Percentiles rank a stretch among this genome's conserved stretches.
phyloP scores from a whole-genome alignment of 2,329 filamentous ascomycete genomes.

The Clonostachys chloroleuca region DNA sequence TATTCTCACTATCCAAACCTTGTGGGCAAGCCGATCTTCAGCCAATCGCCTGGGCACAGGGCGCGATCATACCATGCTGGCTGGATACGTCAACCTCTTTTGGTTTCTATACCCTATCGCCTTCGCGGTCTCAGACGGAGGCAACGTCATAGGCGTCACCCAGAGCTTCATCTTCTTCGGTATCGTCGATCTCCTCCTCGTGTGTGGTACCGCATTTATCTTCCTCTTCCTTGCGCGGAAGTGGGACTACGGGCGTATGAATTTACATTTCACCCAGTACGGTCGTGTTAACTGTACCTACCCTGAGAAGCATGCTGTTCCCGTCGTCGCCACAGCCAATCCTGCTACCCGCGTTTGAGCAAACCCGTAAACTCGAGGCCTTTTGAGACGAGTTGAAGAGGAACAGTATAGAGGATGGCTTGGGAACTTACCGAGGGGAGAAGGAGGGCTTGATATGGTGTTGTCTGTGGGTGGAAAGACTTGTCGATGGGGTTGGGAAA shows the following conservation, averaged over 20 bases:
- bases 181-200: slow-evolving; percentile 41
- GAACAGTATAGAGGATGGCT: too few relatives aligned
- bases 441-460: too few relatives aligned
- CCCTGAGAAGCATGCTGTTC: slow-evolving; percentile 33
- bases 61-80: slow-evolving; percentile 37
- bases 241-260: slow-evolving; percentile 48
- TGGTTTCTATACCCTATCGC: slow-evolving; percentile 57
- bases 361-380: too few relatives aligned
- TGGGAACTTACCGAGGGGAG: too few relatives aligned
- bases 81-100: slow-evolving; percentile 43
- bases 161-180: slow-evolving; percentile 46
- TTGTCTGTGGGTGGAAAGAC: too few relatives aligned
- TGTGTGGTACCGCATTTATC: slow-evolving; percentile 35
- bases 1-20: slow-evolving; percentile 35
- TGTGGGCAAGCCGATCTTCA: slow-evolving; percentile 27
- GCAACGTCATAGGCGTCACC: slow-evolving; percentile 42
- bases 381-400: too few relatives aligned
- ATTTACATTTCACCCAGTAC: slow-evolving; percentile 51
- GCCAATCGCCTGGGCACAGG: slow-evolving; percentile 30
- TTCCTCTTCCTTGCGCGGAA: slow-evolving; percentile 36
- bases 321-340: background rate
- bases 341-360: too few relatives aligned
- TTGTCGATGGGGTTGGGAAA: too few relatives aligned
- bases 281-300: slow-evolving; percentile 38
- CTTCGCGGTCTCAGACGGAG: slow-evolving; percentile 45